These are phyloP conservation scores for Alternaria gansuensis DNA, from an alignment of 2,329 filamentous ascomycete genomes.

Conservation along the genomic window DNA sequence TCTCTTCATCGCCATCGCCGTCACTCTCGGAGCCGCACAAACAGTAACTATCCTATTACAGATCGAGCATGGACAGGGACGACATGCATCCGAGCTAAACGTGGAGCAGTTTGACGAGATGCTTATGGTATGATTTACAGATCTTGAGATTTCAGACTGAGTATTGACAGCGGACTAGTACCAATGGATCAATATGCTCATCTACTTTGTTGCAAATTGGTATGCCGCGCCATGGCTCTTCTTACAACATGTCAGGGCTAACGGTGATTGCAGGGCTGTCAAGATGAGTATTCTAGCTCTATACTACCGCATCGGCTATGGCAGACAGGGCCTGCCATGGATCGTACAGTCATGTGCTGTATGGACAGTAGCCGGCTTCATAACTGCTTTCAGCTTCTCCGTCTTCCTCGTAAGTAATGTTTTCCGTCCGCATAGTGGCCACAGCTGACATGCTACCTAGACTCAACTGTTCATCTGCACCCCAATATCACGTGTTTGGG, in stretches of 20 bases:
- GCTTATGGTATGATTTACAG: constrained; percentile 30
- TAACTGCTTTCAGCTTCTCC: constrained; percentile 34
- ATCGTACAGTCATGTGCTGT: constrained; percentile 35
- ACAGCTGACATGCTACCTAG: constrained; percentile 15
- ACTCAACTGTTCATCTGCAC: constrained; percentile 35
- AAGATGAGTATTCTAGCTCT: constrained; percentile 45
- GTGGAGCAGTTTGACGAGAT: constrained; percentile 33
- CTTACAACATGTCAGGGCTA: neutral
- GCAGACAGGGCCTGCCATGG: constrained; percentile 36
- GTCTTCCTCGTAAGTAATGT: constrained; percentile 31
- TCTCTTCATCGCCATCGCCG: constrained; percentile 38
- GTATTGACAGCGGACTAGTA: constrained; percentile 28
- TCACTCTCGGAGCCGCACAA: constrained; percentile 38
- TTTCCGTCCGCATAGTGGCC: neutral
- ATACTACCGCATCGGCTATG: constrained; percentile 40
- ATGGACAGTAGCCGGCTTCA: constrained; percentile 32
- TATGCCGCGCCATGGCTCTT: constrained; percentile 11
- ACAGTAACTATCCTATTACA: constrained; percentile 39
- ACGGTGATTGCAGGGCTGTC: constrained; percentile 31
- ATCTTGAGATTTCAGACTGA: no score
- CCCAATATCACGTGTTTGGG: constrained; percentile 34
- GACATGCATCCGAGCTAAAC: constrained; percentile 30
- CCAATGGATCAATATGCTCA: constrained; percentile 40
- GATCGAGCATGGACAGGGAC: constrained; percentile 38
- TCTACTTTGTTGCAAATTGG: constrained; percentile 44